Evolutionary conservation across 208 protist genomes (phyloP).

Genomic region (Acanthamoeba triangularis): DNA sequence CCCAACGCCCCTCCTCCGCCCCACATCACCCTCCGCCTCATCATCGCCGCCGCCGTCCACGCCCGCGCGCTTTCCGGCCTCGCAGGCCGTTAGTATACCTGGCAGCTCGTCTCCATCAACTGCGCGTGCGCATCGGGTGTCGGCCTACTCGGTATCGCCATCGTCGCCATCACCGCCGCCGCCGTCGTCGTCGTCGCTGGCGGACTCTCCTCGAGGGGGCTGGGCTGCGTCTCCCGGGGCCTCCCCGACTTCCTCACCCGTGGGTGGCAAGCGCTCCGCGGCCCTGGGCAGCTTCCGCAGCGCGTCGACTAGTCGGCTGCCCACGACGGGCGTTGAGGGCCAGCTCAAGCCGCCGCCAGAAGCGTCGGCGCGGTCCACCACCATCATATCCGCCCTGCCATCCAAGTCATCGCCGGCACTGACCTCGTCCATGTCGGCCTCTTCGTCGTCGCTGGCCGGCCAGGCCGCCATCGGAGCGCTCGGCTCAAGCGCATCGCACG

Average conservation of each 20-base stretch:
- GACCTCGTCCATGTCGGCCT: neutral
- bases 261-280: neutral
- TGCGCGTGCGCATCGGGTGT: neutral
- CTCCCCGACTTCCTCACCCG: neutral
- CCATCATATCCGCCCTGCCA: neutral
- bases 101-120: neutral
- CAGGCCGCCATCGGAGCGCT: neutral
- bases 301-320: neutral
- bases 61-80: too few relatives aligned
- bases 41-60: too few relatives aligned
- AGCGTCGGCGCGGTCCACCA: too few relatives aligned
- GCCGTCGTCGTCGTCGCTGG: neutral
- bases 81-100: neutral
- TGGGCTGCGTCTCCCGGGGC: neutral
- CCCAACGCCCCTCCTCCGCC: too few relatives aligned
- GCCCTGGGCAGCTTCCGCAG: neutral
- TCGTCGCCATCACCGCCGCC: too few relatives aligned
- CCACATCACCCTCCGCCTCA: too few relatives aligned
- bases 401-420: neutral
- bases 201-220: neutral
- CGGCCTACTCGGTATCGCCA: neutral
- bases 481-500: neutral
- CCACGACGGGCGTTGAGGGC: neutral
- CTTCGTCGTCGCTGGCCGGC: too few relatives aligned
- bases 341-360: neutral